Evolutionary conservation across 805 yeast species (phyloP), one percentile per base, ranked within the genome.

Genomic region (Monosporozyma yasuniensis): DNA sequence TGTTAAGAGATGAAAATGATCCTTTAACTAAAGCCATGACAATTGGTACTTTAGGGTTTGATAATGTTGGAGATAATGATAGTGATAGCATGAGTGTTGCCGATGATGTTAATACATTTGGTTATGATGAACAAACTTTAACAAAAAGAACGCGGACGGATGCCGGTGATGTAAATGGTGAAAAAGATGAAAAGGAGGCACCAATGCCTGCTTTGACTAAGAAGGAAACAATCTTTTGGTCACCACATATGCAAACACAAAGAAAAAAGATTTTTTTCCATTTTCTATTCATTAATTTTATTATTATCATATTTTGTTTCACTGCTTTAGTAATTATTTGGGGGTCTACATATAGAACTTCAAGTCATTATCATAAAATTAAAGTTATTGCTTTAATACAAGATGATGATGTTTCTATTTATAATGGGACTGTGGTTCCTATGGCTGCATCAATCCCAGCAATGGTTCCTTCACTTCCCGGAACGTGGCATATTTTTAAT

Each of bases 321-420:
- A 39, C 56, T 1, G 60, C 61, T 6, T 51, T 69, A 12, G 52
- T 59, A 4, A 53, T 68, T 2, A 68, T 65, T 50, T 67, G 72
- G 70, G 73, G 73, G 25, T 63, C 72, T 1, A 51, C 59, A 4
- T 69, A 68, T 51, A 44, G 62, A 41, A 58, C 67, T 48, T 8
- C 44, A 1, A 52, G 53, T 4, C 48, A 64, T 35, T 32, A 22
- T 10, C 53, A 60, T 27, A 53, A 59, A 25, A 52, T 69, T 25
- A 54, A 58, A 35, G 55, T 65, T 55, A 50, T 69, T 19, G 66
- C 68, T 16, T 61, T 69, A 11, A 53, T 66, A 28, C 69, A 66
- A 44, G 72, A 69, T 50, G 64, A 47, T 21, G 16, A 6, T 3
- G 35, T 41, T 25, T 8, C 42, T 2, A 30, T 14, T 2, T 16